Base-by-base conservation (phyloP, 179 eudicot species). In the Beta macrorhiza region DNA sequence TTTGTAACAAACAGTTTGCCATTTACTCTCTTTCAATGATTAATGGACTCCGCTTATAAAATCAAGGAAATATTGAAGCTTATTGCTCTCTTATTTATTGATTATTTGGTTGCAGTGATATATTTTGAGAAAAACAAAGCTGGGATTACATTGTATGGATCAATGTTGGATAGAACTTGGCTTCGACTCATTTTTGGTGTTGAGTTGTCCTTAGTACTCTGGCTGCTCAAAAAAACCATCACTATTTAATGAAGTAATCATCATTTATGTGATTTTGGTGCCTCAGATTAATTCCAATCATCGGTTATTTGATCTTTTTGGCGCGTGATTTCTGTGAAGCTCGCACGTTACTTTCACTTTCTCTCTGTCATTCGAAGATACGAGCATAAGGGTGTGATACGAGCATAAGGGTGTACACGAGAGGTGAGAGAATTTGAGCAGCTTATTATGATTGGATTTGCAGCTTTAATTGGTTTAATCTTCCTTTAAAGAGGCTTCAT, bases 111-210 rank as follows among this genome's bases (percentile, higher is more conserved):
- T 25, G 67, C 88, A 95, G 99, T 93, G 83, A 90, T 91, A 12
- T 95, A 95, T 78, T 91, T 95, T 63, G 99, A 93, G 91, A 90
- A 91, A 89, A 93, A 95, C 82, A 87, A 85, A 87, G 98, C 99
- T 10, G 99, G 99, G 65, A 91, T 95, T 13, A 91, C 98, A 1
- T 80, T 95, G 37, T 95, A 82, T 42, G 99, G 99, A 15, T 95
- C 90, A 80, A 89, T 91, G 97, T 82, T 95, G 82, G 99, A 95
- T 61, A 87, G 99, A 71, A 85, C 89, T 47, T 92, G 91, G 47
- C 91, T 95, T 4, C 92, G 91, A 85, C 91, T 94, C 25, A 93
- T 95, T 83, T 91, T 92, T 53, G 95, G 93, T 55, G 85, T 91
- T 45, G 97, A 95, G 87, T 74, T 95, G 75, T 89, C 98, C 53